Evolutionary conservation across 1,284 basidiomycete genomes (phyloP).

Genomic region (Apiotrichum mycotoxinovorans): DNA sequence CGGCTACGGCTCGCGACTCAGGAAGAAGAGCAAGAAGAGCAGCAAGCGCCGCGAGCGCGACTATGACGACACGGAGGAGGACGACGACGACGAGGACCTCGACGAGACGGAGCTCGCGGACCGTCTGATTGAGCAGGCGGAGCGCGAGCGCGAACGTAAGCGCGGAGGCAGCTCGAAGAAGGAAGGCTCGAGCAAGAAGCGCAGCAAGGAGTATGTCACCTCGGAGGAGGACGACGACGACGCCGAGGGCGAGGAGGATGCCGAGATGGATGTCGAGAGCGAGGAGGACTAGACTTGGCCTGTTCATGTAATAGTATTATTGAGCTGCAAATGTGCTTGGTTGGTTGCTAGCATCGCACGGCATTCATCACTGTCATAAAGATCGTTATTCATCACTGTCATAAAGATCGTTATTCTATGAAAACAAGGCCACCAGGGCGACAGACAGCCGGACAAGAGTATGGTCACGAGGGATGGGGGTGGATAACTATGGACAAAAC

Average conservation of each 20-base stretch:
- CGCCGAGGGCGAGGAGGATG: conserved; percentile 28
- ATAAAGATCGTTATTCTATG: too few species aligned
- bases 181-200: conserved; percentile 17
- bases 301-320: background rate
- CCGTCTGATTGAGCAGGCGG: conserved; percentile 34
- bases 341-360: too few species aligned
- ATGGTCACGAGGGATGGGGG: too few species aligned
- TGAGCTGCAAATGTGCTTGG: too few species aligned
- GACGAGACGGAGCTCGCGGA: conserved; percentile 43
- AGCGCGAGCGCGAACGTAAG: conserved; percentile 33
- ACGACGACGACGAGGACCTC: conserved; percentile 24
- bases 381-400: background rate
- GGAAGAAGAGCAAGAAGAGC: conserved; percentile 15
- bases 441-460: too few species aligned
- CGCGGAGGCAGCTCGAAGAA: conserved; percentile 7
- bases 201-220: conserved; percentile 32
- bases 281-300: conserved; percentile 32
- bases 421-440: too few species aligned
- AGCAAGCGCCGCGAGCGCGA: conserved; percentile 11
- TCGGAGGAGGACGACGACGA: conserved; percentile 36
- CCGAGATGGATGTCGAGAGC: conserved; percentile 47
- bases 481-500: too few species aligned
- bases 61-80: conserved; percentile 12
- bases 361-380: background rate
- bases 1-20: conserved; percentile 10